Base-by-base conservation (phyloP, 257 asterid genomes). In the Penstemon davidsonii region DNA sequence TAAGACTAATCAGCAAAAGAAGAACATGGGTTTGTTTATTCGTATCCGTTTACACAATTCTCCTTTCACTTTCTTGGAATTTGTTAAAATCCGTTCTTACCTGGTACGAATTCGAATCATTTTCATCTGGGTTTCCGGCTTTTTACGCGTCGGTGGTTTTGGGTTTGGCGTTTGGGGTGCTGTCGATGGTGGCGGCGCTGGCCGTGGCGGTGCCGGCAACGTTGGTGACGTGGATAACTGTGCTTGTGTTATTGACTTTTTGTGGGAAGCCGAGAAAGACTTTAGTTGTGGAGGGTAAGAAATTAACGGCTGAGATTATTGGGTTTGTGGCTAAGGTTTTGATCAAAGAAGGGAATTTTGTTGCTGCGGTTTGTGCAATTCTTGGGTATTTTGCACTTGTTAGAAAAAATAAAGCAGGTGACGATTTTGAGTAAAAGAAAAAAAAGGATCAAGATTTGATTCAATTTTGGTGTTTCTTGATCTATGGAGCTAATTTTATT, bases 131-230 rank as follows among this genome's bases (percentile, higher is more conserved):
- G 0, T 86, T 87, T 88, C 73, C 89, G 10, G 96, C 89, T 42
- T 39, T 92, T 7, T 92, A 87, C 77, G 96, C 95, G 6, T 86
- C 98, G 1, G 79, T 76, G 40, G 71, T 83, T 0, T 66, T 92
- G 42, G 98, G 98, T 3, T 41, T 75, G 19, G 86, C 92, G 10
- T 92, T 92, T 72, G 98, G 98, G 40, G 43, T 89, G 8, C 84
- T 92, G 0, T 92, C 98, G 0, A 82, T 86, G 87, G 96, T 86
- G 70, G 90, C 96, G 41, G 96, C 96, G 58, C 63, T 89, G 65
- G 92, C 92, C 51, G 98, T 92, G 46, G 98, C 84, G 2, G 90
- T 89, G 3, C 98, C 98, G 45, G 98, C 98, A 40, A 92, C 96
- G 0, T 60, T 92, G 73, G 89, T 92, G 55, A 92, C 96, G 8